These are phyloP conservation scores for Hymenoscyphus linearis DNA, from an alignment of 2,329 filamentous ascomycete species.

Conservation along the genomic window DNA sequence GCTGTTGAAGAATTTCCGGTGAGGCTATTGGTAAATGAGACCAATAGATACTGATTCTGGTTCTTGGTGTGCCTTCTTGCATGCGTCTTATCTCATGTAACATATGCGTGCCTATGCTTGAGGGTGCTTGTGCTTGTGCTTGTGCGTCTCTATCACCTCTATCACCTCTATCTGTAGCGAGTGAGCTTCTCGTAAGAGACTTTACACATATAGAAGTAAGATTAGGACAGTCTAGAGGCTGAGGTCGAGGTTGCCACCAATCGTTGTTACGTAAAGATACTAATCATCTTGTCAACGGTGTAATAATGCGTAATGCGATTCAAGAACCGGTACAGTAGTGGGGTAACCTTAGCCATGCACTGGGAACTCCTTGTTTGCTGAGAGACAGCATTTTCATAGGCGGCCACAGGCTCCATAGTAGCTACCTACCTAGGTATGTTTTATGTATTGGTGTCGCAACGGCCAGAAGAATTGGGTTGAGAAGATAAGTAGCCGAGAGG, in stretches of 20 bases:
- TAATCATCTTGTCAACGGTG: background rate
- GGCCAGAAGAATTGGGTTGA: background rate
- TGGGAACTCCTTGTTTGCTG: background rate
- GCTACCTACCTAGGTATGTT: no score
- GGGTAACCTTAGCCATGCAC: background rate
- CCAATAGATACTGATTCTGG: background rate
- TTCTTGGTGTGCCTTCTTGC: background rate
- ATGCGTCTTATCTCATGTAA: conserved; percentile 2
- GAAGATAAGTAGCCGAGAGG: background rate
- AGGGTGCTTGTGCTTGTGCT: background rate
- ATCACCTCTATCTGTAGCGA: conserved; percentile 9
- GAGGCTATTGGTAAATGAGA: conserved; percentile 3
- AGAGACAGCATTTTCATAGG: background rate
- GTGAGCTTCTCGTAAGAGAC: conserved; percentile 9
- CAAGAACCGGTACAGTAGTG: background rate
- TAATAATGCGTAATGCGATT: background rate
- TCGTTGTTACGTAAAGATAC: background rate
- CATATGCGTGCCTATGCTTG: background rate
- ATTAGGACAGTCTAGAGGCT: background rate
- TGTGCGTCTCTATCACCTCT: no score
- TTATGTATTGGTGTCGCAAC: background rate
- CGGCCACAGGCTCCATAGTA: no score
- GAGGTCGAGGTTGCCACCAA: background rate
- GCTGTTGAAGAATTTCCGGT: background rate
- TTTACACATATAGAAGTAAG: background rate